Evolutionary conservation across 2,329 filamentous ascomycete species (phyloP).

Genomic region (Hypoxylon sp.): DNA sequence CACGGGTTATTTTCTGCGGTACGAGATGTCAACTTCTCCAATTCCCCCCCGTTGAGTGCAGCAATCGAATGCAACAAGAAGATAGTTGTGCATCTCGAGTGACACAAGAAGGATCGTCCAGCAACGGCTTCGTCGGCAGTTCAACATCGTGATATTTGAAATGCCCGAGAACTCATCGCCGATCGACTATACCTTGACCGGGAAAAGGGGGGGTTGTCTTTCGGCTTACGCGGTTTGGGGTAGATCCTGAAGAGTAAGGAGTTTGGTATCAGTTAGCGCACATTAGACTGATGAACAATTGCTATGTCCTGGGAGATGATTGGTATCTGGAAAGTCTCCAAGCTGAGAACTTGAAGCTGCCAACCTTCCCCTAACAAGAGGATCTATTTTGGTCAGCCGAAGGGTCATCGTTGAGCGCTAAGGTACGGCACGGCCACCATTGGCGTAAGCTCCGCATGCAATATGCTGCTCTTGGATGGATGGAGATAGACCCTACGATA

Average conservation of each 20-base stretch:
- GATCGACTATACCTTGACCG: conserved; percentile 27
- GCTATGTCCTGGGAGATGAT: conserved; percentile 15
- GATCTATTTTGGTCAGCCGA: conserved; percentile 13
- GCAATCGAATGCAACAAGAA: conserved; percentile 40
- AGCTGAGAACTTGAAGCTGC: conserved; percentile 23
- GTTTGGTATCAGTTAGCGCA: conserved; percentile 18
- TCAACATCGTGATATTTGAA: conserved; percentile 26
- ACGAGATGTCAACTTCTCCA: conserved; percentile 46
- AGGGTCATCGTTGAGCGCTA: conserved; percentile 28
- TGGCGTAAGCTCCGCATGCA: conserved; percentile 38
- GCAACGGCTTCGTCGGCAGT: conserved; percentile 47
- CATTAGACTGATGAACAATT: conserved; percentile 8
- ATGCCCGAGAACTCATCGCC: conserved; percentile 10
- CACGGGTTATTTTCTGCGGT: conserved; percentile 34
- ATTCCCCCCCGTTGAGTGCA: conserved; percentile 44
- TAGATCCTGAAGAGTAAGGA: conserved; percentile 1
- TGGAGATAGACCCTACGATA: conserved; percentile 26
- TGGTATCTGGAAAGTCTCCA: conserved; percentile 1
- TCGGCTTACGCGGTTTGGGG: conserved; percentile 22
- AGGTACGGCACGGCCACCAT: conserved; percentile 41
- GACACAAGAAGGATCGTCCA: conserved; percentile 36
- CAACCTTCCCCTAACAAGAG: conserved; percentile 17
- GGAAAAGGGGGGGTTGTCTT: conserved; percentile 13
- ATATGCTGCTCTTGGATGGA: conserved; percentile 35
- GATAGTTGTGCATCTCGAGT: conserved; percentile 41